Conservation (phyloP, 495 filamentous ascomycete species). For the Sordaria brevicollis region DNA sequence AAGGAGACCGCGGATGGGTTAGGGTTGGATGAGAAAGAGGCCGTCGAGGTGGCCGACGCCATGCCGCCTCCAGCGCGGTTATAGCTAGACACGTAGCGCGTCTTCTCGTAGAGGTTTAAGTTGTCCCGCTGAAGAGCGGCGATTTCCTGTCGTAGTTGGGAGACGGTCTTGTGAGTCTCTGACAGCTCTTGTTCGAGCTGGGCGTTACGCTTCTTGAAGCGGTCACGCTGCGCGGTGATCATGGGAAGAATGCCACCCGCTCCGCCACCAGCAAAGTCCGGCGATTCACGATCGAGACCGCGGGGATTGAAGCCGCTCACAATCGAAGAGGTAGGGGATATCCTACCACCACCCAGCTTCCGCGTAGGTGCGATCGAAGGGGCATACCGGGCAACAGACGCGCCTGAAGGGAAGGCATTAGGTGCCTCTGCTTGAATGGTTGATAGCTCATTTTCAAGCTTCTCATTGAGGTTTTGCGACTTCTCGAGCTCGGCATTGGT, state of each 20-base stretch:
- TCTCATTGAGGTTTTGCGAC: constrained; percentile 71
- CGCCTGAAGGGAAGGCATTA: constrained; percentile 73
- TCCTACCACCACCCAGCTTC: constrained; percentile 46
- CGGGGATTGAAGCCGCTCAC: constrained; percentile 86
- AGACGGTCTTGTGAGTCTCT: constrained; percentile 68
- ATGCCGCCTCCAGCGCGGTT: constrained; percentile 52
- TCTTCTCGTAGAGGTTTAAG: constrained; percentile 94
- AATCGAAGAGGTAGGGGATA: constrained; percentile 94
- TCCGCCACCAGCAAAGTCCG: constrained; percentile 60
- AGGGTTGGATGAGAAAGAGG: constrained; percentile 56
- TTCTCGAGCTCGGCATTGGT: constrained; percentile 83
- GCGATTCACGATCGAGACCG: constrained; percentile 38
- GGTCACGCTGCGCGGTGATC: constrained; percentile 94
- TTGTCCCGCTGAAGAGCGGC: constrained; percentile 93
- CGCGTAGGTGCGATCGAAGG: constrained; percentile 56
- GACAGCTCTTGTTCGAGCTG: constrained; percentile 88
- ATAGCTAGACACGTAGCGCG: constrained; percentile 89
- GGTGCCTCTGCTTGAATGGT: constrained; percentile 76
- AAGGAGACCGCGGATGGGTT: constrained; percentile 58
- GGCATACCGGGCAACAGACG: constrained; percentile 80
- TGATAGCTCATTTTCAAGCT: constrained; percentile 84
- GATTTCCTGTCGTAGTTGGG: constrained; percentile 82
- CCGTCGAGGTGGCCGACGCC: constrained; percentile 62
- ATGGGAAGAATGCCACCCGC: constrained; percentile 92
- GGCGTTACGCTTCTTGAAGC: constrained; percentile 91